Evolutionary conservation across 2,329 filamentous ascomycete species (phyloP).

Genomic region (Ascochyta clinopodiicola): DNA sequence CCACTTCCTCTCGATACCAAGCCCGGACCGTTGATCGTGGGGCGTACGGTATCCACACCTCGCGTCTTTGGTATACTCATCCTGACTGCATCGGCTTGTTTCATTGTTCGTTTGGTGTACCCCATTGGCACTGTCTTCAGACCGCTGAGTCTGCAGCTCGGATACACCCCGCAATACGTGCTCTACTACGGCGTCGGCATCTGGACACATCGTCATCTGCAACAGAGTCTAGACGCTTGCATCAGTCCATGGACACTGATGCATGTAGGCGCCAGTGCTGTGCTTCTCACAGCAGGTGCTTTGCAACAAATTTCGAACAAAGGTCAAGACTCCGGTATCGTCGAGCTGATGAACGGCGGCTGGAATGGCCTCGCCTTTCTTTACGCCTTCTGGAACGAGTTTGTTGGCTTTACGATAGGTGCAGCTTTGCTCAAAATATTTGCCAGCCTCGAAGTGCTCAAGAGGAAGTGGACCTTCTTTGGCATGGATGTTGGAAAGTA

Average conservation of each 20-base stretch:
- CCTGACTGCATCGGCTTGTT: neutral
- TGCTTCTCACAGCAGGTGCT: neutral
- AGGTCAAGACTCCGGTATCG: neutral
- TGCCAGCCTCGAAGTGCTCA: too few species aligned
- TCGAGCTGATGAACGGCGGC: neutral
- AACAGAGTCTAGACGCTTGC: neutral
- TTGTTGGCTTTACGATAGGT: neutral
- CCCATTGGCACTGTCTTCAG: neutral
- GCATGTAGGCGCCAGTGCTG: neutral
- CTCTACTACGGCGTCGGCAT: slow-evolving; percentile 24
- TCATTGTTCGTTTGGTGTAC: neutral
- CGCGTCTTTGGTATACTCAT: neutral
- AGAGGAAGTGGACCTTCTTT: too few species aligned
- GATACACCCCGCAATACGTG: slow-evolving; percentile 15
- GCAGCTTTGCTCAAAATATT: neutral
- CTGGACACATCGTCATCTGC: neutral
- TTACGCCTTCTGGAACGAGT: neutral
- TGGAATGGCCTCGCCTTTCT: neutral
- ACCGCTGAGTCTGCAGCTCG: neutral
- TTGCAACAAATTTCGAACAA: neutral
- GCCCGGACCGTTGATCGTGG: too few species aligned
- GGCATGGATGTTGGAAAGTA: too few species aligned
- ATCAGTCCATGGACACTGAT: neutral
- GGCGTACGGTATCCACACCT: neutral
- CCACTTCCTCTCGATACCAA: too few species aligned